Evolutionary conservation across 106 monocot genomes (phyloP).

Genomic region (Dendrobium nobile): DNA sequence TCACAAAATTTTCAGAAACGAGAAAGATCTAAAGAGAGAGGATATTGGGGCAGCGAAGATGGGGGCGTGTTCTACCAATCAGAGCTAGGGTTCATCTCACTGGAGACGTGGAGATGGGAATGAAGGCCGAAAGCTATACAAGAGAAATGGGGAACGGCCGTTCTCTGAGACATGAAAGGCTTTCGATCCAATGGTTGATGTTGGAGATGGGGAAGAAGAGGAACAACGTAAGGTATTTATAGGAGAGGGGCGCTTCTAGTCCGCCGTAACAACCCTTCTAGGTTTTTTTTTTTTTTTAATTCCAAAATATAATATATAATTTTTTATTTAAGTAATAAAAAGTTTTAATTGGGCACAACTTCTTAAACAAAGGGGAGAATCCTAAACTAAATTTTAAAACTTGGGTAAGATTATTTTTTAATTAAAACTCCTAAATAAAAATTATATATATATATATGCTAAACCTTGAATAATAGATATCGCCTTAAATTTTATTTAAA

Average conservation of each 20-base stretch:
- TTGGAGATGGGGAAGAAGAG: background rate
- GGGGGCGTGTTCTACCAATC: slow-evolving; percentile 8
- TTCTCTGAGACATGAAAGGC: slow-evolving; percentile 18
- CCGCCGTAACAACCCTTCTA: too few species aligned
- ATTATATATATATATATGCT: too few species aligned
- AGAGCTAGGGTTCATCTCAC: slow-evolving; percentile 24
- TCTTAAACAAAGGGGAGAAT: too few species aligned
- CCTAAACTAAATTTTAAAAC: too few species aligned
- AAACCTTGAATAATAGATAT: too few species aligned
- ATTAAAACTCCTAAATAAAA: too few species aligned
- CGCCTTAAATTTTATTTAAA: too few species aligned
- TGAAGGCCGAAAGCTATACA: slow-evolving; percentile 25
- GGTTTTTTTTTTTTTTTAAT: too few species aligned
- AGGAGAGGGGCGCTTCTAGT: background rate
- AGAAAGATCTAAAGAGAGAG: background rate
- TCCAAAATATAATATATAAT: too few species aligned
- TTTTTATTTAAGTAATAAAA: too few species aligned
- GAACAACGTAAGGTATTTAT: background rate
- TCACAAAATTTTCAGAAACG: background rate
- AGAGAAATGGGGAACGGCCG: slow-evolving; percentile 23
- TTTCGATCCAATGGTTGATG: background rate
- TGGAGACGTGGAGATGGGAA: slow-evolving; percentile 29
- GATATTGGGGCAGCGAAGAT: background rate
- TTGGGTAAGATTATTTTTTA: too few species aligned
- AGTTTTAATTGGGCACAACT: too few species aligned